Base-by-base conservation (phyloP, 1,284 basidiomycete species). In the Volvariella surrecta region DNA sequence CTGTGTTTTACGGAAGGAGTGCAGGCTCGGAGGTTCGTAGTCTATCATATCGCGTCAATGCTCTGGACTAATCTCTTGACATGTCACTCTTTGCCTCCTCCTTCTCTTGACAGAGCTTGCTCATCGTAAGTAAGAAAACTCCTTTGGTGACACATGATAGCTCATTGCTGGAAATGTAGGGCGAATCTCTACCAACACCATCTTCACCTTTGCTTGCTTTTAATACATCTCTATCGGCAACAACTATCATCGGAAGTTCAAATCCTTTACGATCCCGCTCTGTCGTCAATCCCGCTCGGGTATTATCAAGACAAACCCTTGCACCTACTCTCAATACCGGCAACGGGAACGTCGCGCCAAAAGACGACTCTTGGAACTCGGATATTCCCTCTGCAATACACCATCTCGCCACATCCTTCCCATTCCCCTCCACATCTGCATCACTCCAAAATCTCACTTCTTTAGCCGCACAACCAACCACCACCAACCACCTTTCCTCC, bases 1-100 rank as follows among this genome's bases (percentile, higher is more conserved):
- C 75, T 2, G 81, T 77, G 2, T 81, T 81, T 49, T 81, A 78
- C 53, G 79, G 79, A 20, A 66, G 75, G 11, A 76, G 78, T 39
- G 78, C 79, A 30, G 78, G 79, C 4, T 71, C 73, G 43, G 78
- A 82, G 63, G 77, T 76, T 44, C 41, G 72, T 58, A 37, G 47
- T 24, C n/a, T 39, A 32, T 18, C 15, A 13, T 44, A 32, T 43
- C 24, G 9, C 38, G 20, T 38, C 30, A 44, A 32, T 51, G 19
- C 8, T 15, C 19, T 37, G 42, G 39, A 34, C 34, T 34, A 41
- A 47, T 51, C 21, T 48, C 41, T 44, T 45, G 38, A 15, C 34
- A n/a, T 35, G 13, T 6, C n/a, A 7, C 6, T 35, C n/a, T 19
- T 15, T 31, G 30, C 30, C 30, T 9, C 9, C 30, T 31, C 30